Evolutionary conservation across 805 yeast genomes (phyloP).

Genomic region (Kazachstania taianensis): DNA sequence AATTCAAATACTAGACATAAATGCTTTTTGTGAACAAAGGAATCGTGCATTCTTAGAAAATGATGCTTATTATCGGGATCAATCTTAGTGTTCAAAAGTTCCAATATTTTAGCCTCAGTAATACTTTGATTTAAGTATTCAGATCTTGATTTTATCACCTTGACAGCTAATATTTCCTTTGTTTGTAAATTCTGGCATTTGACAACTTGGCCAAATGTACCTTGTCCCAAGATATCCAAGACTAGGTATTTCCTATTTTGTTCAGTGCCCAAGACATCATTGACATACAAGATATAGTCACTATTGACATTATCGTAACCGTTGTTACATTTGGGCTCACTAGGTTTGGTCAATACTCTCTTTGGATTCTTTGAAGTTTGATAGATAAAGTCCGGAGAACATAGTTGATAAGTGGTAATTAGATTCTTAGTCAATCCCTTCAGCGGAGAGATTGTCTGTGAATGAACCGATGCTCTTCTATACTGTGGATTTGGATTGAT

Average conservation of each 20-base stretch:
- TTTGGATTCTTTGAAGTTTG: conserved; percentile 80
- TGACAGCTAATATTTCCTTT: conserved; percentile 86
- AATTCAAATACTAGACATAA: conserved; percentile 87
- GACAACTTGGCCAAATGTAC: conserved; percentile 97
- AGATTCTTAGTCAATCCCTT: conserved; percentile 68
- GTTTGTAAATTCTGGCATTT: conserved; percentile 67
- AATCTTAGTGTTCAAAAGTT: conserved; percentile 61
- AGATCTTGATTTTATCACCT: conserved; percentile 85
- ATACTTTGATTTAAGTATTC: conserved; percentile 86
- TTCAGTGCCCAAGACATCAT: conserved; percentile 74
- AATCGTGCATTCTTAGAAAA: conserved; percentile 71
- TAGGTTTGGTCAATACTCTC: conserved; percentile 85
- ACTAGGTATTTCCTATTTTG: conserved; percentile 75
- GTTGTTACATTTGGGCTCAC: conserved; percentile 68
- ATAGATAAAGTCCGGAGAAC: conserved; percentile 78
- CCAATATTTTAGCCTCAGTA: conserved; percentile 81
- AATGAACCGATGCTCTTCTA: conserved; percentile 56
- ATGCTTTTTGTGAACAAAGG: conserved; percentile 87
- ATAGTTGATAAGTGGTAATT: conserved; percentile 70
- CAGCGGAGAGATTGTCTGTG: conserved; percentile 65
- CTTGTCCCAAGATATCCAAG: conserved; percentile 85
- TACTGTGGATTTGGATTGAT: conserved; percentile 55
- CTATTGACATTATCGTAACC: conserved; percentile 83
- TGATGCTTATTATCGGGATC: conserved; percentile 66
- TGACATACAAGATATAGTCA: conserved; percentile 88